These are phyloP conservation scores for Baorangia bicolor DNA, from an alignment of 768 basidiomycete genomes.

Conservation along the genomic window DNA sequence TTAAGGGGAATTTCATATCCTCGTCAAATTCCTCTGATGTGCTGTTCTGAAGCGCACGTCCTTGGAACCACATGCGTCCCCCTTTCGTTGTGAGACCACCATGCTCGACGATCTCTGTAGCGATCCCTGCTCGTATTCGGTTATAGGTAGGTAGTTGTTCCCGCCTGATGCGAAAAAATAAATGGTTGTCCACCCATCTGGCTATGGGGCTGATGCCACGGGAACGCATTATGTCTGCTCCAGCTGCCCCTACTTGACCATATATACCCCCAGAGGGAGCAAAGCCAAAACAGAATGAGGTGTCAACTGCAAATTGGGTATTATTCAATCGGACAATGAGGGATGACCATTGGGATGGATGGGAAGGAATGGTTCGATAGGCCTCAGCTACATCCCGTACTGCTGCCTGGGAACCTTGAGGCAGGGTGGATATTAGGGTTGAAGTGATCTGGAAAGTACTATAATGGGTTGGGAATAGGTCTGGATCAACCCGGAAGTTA, in stretches of 20 bases:
- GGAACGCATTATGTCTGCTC: not conserved
- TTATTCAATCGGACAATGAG: not conserved
- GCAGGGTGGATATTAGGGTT: not conserved
- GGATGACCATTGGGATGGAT: constrained; percentile 33
- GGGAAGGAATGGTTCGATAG: constrained; percentile 25
- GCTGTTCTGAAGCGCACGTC: too few species aligned
- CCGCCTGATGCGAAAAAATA: not conserved
- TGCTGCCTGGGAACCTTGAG: not conserved
- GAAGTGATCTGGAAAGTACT: not conserved
- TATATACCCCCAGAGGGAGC: not conserved
- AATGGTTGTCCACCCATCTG: constrained; percentile 3
- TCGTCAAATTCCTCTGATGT: constrained; percentile 6
- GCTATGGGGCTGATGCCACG: not conserved
- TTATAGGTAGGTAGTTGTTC: too few species aligned
- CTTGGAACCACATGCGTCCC: too few species aligned
- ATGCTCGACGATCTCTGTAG: too few species aligned
- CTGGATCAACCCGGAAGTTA: constrained; percentile 32
- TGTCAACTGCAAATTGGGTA: not conserved
- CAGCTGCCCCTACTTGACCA: not conserved
- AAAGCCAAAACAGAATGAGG: not conserved
- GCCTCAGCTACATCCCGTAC: not conserved
- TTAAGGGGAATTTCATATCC: not conserved
- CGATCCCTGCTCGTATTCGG: too few species aligned
- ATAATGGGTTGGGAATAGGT: not conserved
- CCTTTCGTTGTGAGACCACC: too few species aligned